A percentile compares a stretch with the other conserved stretches of the same genome.
These are phyloP conservation scores for Tolypocladium guangdongense DNA, from an alignment of 2,329 filamentous ascomycete genomes.

Conservation along the genomic window DNA sequence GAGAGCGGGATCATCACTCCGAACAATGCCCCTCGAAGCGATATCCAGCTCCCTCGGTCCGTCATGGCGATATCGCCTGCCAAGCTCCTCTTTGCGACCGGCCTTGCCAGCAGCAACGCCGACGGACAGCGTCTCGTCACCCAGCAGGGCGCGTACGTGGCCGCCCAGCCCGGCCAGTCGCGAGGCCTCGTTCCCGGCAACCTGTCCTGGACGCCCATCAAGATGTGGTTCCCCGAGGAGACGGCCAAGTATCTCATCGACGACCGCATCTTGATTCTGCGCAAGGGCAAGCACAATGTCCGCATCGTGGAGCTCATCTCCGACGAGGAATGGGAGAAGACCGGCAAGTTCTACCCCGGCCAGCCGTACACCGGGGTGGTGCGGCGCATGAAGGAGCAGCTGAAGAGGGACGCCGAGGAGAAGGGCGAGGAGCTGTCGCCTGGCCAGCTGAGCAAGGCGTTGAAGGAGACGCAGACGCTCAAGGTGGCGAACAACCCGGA, in stretches of 20 bases:
- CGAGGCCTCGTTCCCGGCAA: constrained; percentile 35
- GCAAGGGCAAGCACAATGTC: constrained; percentile 53
- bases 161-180: constrained; percentile 33
- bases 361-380: constrained; percentile 38
- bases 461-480: constrained; percentile 14
- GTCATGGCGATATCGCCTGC: constrained; percentile 47
- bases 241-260: constrained; percentile 52
- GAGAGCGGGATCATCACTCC: constrained; percentile 22
- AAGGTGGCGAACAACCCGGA: constrained; percentile 28
- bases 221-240: constrained; percentile 44
- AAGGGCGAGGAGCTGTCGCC: constrained; percentile 16
- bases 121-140: constrained; percentile 49
- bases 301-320: constrained; percentile 48
- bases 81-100: constrained; percentile 47
- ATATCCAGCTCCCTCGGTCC: constrained; percentile 48
- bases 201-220: constrained; percentile 51
- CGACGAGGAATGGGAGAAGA: constrained; percentile 40
- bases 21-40: constrained; percentile 38
- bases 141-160: constrained; percentile 49
- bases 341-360: constrained; percentile 41
- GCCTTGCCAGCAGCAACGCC: constrained; percentile 42
- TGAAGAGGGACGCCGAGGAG: constrained; percentile 23
- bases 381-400: constrained; percentile 28
- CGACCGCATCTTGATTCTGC: constrained; percentile 45
- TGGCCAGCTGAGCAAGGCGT: constrained; percentile 15